Evolutionary conservation across 2,329 filamentous ascomycete genomes (phyloP), one percentile per base, ranked within the genome.

Genomic region (Grosmannia clavigera): DNA sequence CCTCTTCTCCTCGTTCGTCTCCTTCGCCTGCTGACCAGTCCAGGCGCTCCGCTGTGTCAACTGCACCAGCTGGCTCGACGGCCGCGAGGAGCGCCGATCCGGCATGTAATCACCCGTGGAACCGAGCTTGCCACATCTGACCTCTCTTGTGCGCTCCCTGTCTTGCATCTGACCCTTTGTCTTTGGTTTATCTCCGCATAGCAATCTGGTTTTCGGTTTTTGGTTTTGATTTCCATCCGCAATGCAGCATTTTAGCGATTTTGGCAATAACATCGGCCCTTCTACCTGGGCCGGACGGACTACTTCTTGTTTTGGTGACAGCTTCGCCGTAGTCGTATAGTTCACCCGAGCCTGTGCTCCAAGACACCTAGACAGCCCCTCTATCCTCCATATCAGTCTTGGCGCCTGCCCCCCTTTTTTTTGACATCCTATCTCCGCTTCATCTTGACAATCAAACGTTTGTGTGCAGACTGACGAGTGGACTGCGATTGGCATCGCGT

Each of bases 61-160:
- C 61, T 80, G 77, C 65, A 78, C 75, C 12, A 79, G 76, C 65
- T 80, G 78, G 77, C 72, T 76, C 22, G 78, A 80, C 62, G 78
- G 78, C 1, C 70, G 78, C 58, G 78, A 80, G 63, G 77, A 79
- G 29, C 62, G 63, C 14, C 59, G 54, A 14, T 50, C 58, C 3
- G 64, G 62, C 31, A 55, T 63, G 50, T 64, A 48, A 60, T 2
- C 12, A 25, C 22, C n/a, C 22, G 3, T 9, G 31, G 43, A n/a
- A n/a, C 43, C 16, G 43, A 19, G 19, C 5, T 5, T 46, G 43
- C 19, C 14, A 12, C 43, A 33, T 55, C 46, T 43, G 33, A 9
- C 43, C 16, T 31, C 16, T 31, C 35, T 6, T 50, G 40, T 29
- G 31, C 29, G 19, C 52, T 51, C 29, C 27, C 11, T 40, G 38